phyloP scores from a whole-genome alignment of 164 flowering plant genomes.

The Pachysandra terminalis region DNA sequence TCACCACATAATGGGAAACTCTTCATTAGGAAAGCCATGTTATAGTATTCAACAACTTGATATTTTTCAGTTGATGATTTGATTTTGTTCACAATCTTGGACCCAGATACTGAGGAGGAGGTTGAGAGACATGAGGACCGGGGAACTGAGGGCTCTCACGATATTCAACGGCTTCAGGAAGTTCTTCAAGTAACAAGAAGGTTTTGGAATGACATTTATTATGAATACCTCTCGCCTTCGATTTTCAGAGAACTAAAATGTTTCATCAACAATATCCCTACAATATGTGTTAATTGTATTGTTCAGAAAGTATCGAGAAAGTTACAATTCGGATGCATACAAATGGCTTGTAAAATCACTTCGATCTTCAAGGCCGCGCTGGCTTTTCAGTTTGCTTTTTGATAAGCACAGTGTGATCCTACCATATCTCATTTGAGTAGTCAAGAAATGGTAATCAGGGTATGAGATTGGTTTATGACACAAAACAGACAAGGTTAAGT shows the following conservation, averaged over 20 bases:
- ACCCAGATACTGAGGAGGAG: conserved; percentile 83
- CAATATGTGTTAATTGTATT: too few relatives aligned
- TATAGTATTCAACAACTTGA: not conserved
- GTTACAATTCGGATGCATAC: too few relatives aligned
- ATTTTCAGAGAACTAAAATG: too few relatives aligned
- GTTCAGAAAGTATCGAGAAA: too few relatives aligned
- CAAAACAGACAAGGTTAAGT: not conserved
- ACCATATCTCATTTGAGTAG: not conserved
- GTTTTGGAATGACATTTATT: not conserved
- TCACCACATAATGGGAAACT: too few relatives aligned
- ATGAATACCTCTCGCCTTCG: not conserved
- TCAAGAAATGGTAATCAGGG: not conserved
- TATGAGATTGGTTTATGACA: not conserved
- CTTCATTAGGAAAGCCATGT: too few relatives aligned
- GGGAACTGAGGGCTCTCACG: conserved; percentile 74
- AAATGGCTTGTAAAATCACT: too few relatives aligned
- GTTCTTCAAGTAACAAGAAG: conserved; percentile 57
- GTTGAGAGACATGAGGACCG: conserved; percentile 79
- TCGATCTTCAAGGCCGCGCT: too few relatives aligned
- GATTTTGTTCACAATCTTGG: too few relatives aligned
- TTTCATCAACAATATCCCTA: too few relatives aligned
- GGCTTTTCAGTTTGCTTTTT: too few relatives aligned
- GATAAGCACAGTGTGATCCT: too few relatives aligned
- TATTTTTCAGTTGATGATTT: not conserved
- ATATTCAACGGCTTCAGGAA: conserved; percentile 62